Evolutionary conservation across 768 basidiomycete genomes (phyloP).

Genomic region (Boletus sensibilis): DNA sequence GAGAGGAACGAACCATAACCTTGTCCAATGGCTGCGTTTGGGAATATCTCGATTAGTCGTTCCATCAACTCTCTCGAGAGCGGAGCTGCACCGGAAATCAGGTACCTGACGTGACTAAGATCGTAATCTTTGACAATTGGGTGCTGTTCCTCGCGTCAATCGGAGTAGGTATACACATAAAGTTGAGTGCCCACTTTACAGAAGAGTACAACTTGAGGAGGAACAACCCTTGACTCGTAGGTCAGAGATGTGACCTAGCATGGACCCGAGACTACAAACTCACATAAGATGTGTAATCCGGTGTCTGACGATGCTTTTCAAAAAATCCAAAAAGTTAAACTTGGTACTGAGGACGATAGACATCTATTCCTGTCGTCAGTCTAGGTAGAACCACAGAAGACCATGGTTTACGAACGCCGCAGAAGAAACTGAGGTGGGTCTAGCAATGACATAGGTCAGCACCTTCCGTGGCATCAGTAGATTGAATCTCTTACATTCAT

Average conservation of each 20-base stretch:
- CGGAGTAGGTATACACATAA: background rate
- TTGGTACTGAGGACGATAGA: constrained; percentile 45
- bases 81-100: constrained; percentile 56
- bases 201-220: constrained; percentile 48
- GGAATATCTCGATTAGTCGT: constrained; percentile 46
- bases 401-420: constrained; percentile 43
- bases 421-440: constrained; percentile 58
- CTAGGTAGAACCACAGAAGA: background rate
- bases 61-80: constrained; percentile 51
- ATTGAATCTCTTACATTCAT: constrained; percentile 44
- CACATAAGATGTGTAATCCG: constrained; percentile 46
- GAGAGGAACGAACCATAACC: constrained; percentile 47
- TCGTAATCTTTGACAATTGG: constrained; percentile 42
- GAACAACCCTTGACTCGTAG: constrained; percentile 37
- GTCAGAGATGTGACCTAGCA: background rate
- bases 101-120: constrained; percentile 37
- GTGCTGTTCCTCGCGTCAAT: constrained; percentile 27
- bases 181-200: constrained; percentile 41
- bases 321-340: constrained; percentile 44
- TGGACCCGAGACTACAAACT: constrained; percentile 10
- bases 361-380: constrained; percentile 39
- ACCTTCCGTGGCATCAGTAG: background rate
- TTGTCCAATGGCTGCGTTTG: constrained; percentile 55
- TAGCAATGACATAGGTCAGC: constrained; percentile 34
- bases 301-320: constrained; percentile 46